Evolutionary conservation across 1,139 yeast genomes (phyloP).

Genomic region (Kluyveromyces sp.): DNA sequence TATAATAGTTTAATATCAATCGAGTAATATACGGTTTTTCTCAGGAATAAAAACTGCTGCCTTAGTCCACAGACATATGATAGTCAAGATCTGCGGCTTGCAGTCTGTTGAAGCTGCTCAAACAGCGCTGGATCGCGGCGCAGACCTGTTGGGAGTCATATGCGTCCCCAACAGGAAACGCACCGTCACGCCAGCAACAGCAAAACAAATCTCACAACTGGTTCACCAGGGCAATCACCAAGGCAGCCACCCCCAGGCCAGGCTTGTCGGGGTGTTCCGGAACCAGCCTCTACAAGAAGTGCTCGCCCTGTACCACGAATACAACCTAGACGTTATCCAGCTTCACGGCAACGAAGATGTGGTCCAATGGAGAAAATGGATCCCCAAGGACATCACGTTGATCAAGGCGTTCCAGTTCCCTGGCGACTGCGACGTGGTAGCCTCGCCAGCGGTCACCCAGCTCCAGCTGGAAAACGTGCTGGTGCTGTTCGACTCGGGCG

Average conservation of each 20-base stretch:
- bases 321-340: constrained; percentile 71
- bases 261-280: constrained; percentile 80
- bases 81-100: constrained; percentile 77
- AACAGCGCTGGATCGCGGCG: constrained; percentile 60
- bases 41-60: no score
- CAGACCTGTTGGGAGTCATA: constrained; percentile 76
- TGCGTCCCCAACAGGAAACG: constrained; percentile 76
- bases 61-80: constrained; percentile 4
- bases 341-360: constrained; percentile 81
- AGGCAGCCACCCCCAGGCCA: constrained; percentile 13
- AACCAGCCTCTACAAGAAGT: constrained; percentile 70
- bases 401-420: constrained; percentile 70
- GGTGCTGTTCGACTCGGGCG: constrained; percentile 76
- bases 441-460: constrained; percentile 12
- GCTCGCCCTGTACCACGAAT: constrained; percentile 36
- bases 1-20: no score
- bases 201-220: constrained; percentile 42
- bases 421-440: constrained; percentile 33
- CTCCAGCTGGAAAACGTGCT: constrained; percentile 33
- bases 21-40: no score
- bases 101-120: constrained; percentile 60
- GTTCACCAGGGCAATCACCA: constrained; percentile 16
- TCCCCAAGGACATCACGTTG: constrained; percentile 46
- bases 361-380: constrained; percentile 34
- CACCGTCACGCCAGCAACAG: constrained; percentile 51